phyloP scores from a whole-genome alignment of 2,329 filamentous ascomycete species.

The Didymella glomerata region DNA sequence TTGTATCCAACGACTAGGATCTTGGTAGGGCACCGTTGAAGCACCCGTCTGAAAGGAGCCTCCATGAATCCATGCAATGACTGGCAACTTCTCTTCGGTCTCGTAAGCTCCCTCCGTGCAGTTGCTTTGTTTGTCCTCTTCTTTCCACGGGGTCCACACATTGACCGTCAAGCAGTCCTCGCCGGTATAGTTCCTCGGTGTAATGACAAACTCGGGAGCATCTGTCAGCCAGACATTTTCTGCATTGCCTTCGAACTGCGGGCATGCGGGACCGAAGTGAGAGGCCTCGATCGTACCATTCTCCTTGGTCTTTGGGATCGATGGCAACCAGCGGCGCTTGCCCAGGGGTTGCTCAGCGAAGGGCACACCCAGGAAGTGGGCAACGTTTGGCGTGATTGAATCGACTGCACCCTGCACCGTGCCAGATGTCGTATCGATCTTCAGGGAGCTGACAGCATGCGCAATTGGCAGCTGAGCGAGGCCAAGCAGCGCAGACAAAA shows the following conservation, averaged over 20 bases:
- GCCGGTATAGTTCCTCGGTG: conserved; percentile 31
- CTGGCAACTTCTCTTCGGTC: conserved; percentile 47
- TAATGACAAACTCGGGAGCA: conserved; percentile 36
- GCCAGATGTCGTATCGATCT: conserved; percentile 40
- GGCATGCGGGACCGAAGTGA: conserved; percentile 41
- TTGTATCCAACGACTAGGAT: conserved; percentile 40
- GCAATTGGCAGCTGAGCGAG: conserved; percentile 22
- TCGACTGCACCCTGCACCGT: conserved; percentile 46
- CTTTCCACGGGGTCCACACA: conserved; percentile 54
- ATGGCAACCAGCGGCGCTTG: conserved; percentile 46
- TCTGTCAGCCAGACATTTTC: conserved; percentile 37
- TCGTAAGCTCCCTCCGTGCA: conserved; percentile 18
- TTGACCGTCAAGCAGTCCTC: conserved; percentile 60
- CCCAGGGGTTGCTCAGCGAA: conserved; percentile 50
- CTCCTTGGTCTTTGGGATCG: conserved; percentile 31
- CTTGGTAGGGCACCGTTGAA: conserved; percentile 53
- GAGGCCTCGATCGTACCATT: conserved; percentile 37
- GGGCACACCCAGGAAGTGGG: conserved; percentile 51
- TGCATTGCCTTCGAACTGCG: conserved; percentile 32
- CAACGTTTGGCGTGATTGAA: conserved; percentile 47
- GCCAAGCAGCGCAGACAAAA: conserved; percentile 19
- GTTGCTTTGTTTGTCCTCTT: conserved; percentile 9
- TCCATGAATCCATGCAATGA: conserved; percentile 60
- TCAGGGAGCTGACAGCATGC: conserved; percentile 27
- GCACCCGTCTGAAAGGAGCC: conserved; percentile 58